These are phyloP conservation scores for Talaromyces wortmannii DNA, from an alignment of 495 filamentous ascomycete species.

Conservation along the genomic window DNA sequence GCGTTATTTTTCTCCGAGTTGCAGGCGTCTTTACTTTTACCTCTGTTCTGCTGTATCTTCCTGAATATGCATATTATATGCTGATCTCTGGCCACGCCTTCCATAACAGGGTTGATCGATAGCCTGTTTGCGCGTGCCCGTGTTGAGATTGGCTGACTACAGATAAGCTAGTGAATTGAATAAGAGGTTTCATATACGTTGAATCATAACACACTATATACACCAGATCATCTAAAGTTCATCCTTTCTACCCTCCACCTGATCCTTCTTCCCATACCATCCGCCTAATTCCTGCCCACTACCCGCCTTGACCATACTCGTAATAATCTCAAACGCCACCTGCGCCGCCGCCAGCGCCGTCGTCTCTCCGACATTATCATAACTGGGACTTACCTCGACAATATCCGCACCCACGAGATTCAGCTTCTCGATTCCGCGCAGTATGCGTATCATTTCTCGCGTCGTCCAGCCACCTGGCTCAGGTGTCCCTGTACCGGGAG, in stretches of 20 bases:
- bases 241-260: slow-evolving; percentile 27
- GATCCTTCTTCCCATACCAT: slow-evolving; percentile 32
- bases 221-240: slow-evolving; percentile 26
- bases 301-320: slow-evolving; percentile 67
- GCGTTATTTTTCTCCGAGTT: slow-evolving; percentile 7
- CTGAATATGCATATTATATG: no score
- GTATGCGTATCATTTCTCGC: slow-evolving; percentile 61
- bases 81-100: no score
- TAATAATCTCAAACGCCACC: slow-evolving; percentile 76
- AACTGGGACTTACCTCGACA: slow-evolving; percentile 81
- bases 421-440: slow-evolving; percentile 61
- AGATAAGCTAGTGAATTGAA: no score
- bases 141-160: no score
- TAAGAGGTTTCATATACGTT: background rate
- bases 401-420: slow-evolving; percentile 72
- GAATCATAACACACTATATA: slow-evolving; percentile 8
- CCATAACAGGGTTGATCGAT: no score
- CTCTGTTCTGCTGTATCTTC: no score
- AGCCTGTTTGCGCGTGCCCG: no score
- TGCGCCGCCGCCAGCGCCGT: slow-evolving; percentile 81
- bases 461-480: slow-evolving; percentile 73
- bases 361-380: slow-evolving; percentile 77
- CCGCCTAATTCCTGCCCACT: slow-evolving; percentile 37
- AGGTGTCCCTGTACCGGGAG: slow-evolving; percentile 68
- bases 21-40: slow-evolving; percentile 7